A percentile compares a stretch with the other conserved stretches of the same genome.
These are phyloP conservation scores for Globisporangium sylvaticum DNA, from an alignment of 352 stramenopile genomes.

Conservation along the genomic window DNA sequence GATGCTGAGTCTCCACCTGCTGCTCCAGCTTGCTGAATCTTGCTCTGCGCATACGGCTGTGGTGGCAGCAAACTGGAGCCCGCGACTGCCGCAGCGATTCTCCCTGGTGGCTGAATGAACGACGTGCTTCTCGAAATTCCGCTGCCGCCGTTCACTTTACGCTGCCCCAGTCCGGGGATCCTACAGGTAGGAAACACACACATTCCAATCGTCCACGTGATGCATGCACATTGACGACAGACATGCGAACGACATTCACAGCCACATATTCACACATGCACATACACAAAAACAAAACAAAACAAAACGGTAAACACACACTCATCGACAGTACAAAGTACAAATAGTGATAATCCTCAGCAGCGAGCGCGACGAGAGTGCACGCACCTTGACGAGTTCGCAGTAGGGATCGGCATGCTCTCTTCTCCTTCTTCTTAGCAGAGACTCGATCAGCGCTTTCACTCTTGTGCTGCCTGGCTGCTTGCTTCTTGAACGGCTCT, in stretches of 20 bases:
- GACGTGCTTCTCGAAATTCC: slow-evolving; percentile 13
- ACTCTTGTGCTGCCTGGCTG: background rate
- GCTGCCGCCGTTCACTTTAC: slow-evolving; percentile 9
- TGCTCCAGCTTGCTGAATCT: slow-evolving; percentile 2
- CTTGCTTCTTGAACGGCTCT: background rate
- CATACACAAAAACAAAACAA: background rate
- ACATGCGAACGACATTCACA: background rate
- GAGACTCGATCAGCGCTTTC: background rate
- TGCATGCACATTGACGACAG: background rate
- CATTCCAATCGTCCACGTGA: background rate
- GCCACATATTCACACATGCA: background rate
- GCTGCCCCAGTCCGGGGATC: slow-evolving; percentile 19
- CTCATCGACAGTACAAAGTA: background rate
- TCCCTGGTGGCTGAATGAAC: slow-evolving; percentile 15
- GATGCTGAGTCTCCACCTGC: background rate
- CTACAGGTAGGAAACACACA: slow-evolving; percentile 7
- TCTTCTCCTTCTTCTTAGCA: background rate
- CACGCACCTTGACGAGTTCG: slow-evolving; percentile 12
- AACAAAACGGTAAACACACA: slow-evolving; percentile 1
- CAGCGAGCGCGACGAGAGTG: background rate
- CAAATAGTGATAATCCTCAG: background rate
- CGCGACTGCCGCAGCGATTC: slow-evolving; percentile 6
- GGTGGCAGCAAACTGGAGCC: slow-evolving; percentile 7
- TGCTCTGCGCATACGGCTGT: slow-evolving; percentile 6
- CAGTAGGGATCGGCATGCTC: slow-evolving; percentile 12